Evolutionary conservation across 148 eudicot genomes (phyloP).

Genomic region (Camellia lanceoleosa): DNA sequence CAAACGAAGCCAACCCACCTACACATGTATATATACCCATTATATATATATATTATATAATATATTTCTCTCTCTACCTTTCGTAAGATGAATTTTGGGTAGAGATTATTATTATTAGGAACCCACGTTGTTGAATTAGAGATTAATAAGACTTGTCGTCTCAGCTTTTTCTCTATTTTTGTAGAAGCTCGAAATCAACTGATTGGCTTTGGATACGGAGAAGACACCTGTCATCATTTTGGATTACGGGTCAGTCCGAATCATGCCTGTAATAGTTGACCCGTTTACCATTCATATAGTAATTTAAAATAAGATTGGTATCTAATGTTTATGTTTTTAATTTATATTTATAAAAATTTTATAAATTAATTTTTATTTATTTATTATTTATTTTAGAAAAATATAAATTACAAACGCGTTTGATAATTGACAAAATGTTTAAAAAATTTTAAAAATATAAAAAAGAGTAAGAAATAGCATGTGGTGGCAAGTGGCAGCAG

Average conservation of each 20-base stretch:
- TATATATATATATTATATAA: background rate
- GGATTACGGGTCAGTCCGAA: background rate
- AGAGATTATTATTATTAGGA: background rate
- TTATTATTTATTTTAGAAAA: too few species aligned
- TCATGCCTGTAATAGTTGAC: background rate
- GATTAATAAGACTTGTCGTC: background rate
- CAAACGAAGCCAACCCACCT: background rate
- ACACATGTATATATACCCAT: background rate
- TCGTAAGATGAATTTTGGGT: background rate
- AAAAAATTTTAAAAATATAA: too few species aligned
- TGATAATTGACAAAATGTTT: too few species aligned
- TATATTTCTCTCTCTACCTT: background rate
- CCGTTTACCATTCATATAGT: background rate
- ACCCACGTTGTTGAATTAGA: background rate
- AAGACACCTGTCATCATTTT: slow-evolving; percentile 5
- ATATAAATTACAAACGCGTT: too few species aligned
- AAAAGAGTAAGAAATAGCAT: too few species aligned
- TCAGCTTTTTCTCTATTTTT: background rate
- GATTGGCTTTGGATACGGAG: background rate
- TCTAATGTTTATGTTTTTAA: too few species aligned
- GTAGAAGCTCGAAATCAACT: slow-evolving; percentile 1
- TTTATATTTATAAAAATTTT: too few species aligned
- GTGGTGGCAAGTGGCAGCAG: too few species aligned
- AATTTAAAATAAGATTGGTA: too few species aligned
- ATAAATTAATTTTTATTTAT: too few species aligned